Evolutionary conservation across 176 grass and related monocot genomes (phyloP), one percentile per base, ranked within the genome.

Genomic region (Cenchrus fungigraminus): DNA sequence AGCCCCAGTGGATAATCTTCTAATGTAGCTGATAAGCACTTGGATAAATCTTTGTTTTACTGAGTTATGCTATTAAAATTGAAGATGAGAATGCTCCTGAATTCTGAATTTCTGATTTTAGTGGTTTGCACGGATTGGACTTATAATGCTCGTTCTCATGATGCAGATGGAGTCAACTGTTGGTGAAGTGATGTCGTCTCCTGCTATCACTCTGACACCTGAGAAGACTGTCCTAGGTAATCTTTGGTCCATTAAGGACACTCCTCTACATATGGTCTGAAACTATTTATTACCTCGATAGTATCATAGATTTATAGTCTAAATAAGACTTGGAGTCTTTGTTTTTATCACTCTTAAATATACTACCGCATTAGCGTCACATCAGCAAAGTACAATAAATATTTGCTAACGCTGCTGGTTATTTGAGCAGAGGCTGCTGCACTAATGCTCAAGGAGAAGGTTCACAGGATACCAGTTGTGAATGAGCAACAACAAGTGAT

Each of bases 381-480:
- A 25, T 25, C 22, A 32, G 31, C 31, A 32, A 32, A 12, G 17
- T 52, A 1, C 1, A 15, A 45, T 61, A 58, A n/a, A 59, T 59
- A 8, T 46, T 42, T 55, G 44, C 32, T 82, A 42, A 90, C 29
- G 1, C 29, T 52, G 63, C 6, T 85, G 65, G 4, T 52, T 42
- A 29, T 61, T 37, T 77, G 73, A 75, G 79, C 85, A 98, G 95
- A 95, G 20, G 95, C 95, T 87, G 91, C 93, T 32, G 87, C 85
- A 53, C 77, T 95, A 57, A 98, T 95, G 91, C 91, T 98, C 2
- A 98, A 93, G 89, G 81, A 82, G 34, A 93, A 98, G 68, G 87
- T 98, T 46, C 95, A 98, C 77, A 71, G 93, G 85, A 87, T 98
- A 80, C 95, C 93, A 6, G 77, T 98, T 68, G 32, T 93, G 46